phyloP scores from a whole-genome alignment of 441 rosid species.

The Isatis lusitanica region DNA sequence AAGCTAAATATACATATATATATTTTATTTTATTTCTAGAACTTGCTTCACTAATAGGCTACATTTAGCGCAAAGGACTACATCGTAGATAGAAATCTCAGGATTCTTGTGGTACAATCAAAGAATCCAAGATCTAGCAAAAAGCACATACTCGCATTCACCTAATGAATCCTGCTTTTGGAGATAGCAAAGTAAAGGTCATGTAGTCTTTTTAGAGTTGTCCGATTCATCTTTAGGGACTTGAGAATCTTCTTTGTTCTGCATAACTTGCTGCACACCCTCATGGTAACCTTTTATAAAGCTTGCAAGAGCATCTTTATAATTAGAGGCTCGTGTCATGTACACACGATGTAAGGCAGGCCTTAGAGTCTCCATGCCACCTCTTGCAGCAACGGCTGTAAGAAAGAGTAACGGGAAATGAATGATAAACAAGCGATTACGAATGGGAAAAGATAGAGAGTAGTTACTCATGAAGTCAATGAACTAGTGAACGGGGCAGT shows the following conservation, averaged over 20 bases:
- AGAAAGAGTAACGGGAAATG: background rate
- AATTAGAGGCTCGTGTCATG: slow-evolving; percentile 86
- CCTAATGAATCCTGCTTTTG: slow-evolving; percentile 1
- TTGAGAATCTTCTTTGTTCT: slow-evolving; percentile 53
- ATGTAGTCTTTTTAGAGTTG: slow-evolving; percentile 42
- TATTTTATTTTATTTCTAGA: background rate
- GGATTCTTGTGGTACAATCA: slow-evolving; percentile 10
- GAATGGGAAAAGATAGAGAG: background rate
- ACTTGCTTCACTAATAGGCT: slow-evolving; percentile 13
- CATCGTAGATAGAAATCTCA: background rate
- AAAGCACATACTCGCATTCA: slow-evolving; percentile 19
- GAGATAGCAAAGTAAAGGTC: slow-evolving; percentile 15
- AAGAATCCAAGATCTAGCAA: slow-evolving; percentile 14
- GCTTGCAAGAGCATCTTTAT: slow-evolving; percentile 76
- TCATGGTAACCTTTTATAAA: slow-evolving; percentile 84
- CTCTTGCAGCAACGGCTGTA: slow-evolving; percentile 83
- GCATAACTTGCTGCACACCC: slow-evolving; percentile 72
- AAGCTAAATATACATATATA: slow-evolving; percentile 1
- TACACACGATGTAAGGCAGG: slow-evolving; percentile 84
- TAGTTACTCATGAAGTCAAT: background rate
- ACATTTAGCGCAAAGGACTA: background rate
- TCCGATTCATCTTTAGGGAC: slow-evolving; percentile 38
- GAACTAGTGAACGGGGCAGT: background rate
- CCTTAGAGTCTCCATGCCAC: slow-evolving; percentile 85
- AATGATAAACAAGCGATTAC: background rate